Evolutionary conservation across 805 yeast species (phyloP).

Genomic region (Candida easanensis): DNA sequence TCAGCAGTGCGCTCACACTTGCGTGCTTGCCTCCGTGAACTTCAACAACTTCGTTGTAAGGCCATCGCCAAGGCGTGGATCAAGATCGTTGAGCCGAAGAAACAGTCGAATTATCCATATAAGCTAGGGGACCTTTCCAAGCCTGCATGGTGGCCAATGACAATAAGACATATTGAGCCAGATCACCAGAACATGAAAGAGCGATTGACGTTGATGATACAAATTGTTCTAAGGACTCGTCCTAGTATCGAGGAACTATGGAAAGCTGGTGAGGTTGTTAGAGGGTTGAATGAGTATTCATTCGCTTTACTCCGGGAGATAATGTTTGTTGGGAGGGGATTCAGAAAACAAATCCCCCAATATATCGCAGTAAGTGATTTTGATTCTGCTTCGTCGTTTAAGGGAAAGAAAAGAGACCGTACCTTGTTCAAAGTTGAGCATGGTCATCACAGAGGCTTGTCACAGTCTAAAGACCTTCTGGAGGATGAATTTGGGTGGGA

Average conservation of each 20-base stretch:
- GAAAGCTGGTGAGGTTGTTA: background rate
- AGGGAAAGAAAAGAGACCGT: background rate
- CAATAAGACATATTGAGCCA: conserved; percentile 64
- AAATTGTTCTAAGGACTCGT: conserved; percentile 31
- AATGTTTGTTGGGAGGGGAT: conserved; percentile 10
- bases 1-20: conserved; percentile 5
- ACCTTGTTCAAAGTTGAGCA: background rate
- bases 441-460: background rate
- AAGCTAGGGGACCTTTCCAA: conserved; percentile 44
- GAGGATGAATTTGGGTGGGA: background rate
- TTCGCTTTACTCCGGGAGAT: conserved; percentile 16
- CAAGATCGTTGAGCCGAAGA: conserved; percentile 58
- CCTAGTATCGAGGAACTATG: conserved; percentile 5
- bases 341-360: background rate
- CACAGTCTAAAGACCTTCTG: background rate
- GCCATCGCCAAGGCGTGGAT: conserved; percentile 67
- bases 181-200: conserved; percentile 65
- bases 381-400: conserved; percentile 2
- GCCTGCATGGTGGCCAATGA: conserved; percentile 73
- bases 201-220: conserved; percentile 47
- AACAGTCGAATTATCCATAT: conserved; percentile 64
- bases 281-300: conserved; percentile 4
- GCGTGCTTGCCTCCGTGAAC: conserved; percentile 14
- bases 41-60: conserved; percentile 54
- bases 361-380: conserved; percentile 4